These are phyloP conservation scores for Gardenia jasminoides DNA, from an alignment of 257 asterid species.

Conservation along the genomic window DNA sequence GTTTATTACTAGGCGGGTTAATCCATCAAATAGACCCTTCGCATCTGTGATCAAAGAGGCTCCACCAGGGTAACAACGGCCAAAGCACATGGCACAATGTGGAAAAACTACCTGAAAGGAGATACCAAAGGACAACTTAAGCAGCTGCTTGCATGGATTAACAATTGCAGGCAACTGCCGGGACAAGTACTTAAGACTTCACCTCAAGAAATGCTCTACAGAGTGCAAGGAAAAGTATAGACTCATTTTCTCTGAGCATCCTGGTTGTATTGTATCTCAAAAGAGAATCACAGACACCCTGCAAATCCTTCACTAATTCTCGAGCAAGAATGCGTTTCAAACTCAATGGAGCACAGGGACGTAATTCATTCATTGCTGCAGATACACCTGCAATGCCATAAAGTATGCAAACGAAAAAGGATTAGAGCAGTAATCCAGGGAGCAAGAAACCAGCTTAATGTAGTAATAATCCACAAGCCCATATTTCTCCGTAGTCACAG, in stretches of 20 bases:
- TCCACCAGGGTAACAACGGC: slow-evolving; percentile 90
- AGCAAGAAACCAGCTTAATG: not conserved
- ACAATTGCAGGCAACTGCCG: not conserved
- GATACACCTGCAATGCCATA: slow-evolving; percentile 63
- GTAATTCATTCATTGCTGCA: slow-evolving; percentile 93
- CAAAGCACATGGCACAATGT: slow-evolving; percentile 78
- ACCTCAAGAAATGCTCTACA: slow-evolving; percentile 93
- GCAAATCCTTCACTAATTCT: slow-evolving; percentile 52
- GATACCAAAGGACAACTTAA: not conserved
- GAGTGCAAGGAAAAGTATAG: slow-evolving; percentile 76
- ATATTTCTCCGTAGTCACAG: not conserved
- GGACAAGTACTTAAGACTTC: slow-evolving; percentile 11
- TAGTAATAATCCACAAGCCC: not conserved
- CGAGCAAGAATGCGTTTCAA: slow-evolving; percentile 60
- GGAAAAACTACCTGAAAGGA: slow-evolving; percentile 70
- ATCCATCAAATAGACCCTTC: slow-evolving; percentile 65
- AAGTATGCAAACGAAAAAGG: not conserved
- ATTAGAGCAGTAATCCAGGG: not conserved
- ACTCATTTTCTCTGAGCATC: slow-evolving; percentile 82
- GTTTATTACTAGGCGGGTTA: slow-evolving; percentile 55
- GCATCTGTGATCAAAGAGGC: slow-evolving; percentile 68
- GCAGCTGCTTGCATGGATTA: not conserved
- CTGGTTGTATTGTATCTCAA: slow-evolving; percentile 82
- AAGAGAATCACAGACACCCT: slow-evolving; percentile 79
- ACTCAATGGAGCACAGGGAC: slow-evolving; percentile 91